Percentiles rank a stretch among this genome's conserved stretches.
These are phyloP conservation scores for Clavariopsis aquatica DNA, from an alignment of 495 filamentous ascomycete species.

Conservation along the genomic window DNA sequence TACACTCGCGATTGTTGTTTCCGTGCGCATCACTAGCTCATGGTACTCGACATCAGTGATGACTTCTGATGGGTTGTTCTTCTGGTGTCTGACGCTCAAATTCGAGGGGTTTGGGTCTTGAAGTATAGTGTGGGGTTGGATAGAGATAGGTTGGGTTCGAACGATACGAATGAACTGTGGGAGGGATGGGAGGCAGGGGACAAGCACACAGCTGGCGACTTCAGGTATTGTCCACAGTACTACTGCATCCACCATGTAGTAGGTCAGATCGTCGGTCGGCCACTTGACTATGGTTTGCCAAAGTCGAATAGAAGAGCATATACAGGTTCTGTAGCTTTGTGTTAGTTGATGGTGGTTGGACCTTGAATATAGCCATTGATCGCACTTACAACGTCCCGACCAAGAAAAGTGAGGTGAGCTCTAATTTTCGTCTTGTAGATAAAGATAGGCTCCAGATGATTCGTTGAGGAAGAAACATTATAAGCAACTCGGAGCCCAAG, in stretches of 20 bases:
- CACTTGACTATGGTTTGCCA: background rate
- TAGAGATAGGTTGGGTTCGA: background rate
- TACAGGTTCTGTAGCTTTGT: slow-evolving; percentile 7
- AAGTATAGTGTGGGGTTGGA: background rate
- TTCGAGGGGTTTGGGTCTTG: background rate
- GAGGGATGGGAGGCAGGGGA: slow-evolving; percentile 2
- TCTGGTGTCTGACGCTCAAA: background rate
- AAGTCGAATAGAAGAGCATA: slow-evolving; percentile 9
- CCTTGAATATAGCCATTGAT: too few species aligned
- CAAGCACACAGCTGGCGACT: slow-evolving; percentile 5
- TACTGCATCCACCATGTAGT: slow-evolving; percentile 8
- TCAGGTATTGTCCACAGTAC: slow-evolving; percentile 17
- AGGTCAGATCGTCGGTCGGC: slow-evolving; percentile 3
- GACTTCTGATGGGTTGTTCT: background rate
- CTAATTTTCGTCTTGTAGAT: slow-evolving; percentile 5
- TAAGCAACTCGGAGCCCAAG: slow-evolving; percentile 1
- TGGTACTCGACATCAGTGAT: slow-evolving; percentile 9
- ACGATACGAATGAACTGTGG: slow-evolving; percentile 8
- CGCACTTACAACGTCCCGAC: slow-evolving; percentile 12
- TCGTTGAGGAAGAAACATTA: slow-evolving; percentile 18
- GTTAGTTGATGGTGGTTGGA: too few species aligned
- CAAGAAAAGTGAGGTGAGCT: slow-evolving; percentile 12
- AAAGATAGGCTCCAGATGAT: slow-evolving; percentile 14
- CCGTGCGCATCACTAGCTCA: slow-evolving; percentile 11
- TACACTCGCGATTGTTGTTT: slow-evolving; percentile 4